Base-by-base conservation (phyloP, 164 flowering plant species). In the Tetracentron sinense region DNA sequence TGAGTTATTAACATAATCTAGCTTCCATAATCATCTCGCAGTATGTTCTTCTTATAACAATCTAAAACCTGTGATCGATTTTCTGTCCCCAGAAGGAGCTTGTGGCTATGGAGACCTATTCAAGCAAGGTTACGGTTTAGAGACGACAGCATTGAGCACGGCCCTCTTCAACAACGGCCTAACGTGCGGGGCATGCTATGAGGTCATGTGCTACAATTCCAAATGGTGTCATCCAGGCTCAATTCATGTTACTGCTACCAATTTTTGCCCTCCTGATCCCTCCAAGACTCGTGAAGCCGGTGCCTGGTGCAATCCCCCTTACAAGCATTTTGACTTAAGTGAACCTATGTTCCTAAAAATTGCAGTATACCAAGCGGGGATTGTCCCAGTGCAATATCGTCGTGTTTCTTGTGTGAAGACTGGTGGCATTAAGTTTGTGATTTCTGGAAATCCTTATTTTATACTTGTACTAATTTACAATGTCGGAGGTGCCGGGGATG, bases 91-190 rank as follows among this genome's bases (percentile, higher is more conserved):
- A 69, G 77, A 49, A 38, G 71, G 69, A 38, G 77, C 77, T 21
- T 74, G 79, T 30, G 82, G 82, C 46, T 76, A 79, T 49, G 71
- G 70, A 1, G 42, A 72, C 54, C 48, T 69, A 6, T 35, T 54
- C 38, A 2, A 62, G 1, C 67, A 73, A 60, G 77, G 77, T 6
- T 75, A 76, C 33, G 75, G 78, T 2, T 44, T 63, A 0, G 67
- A 64, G 30, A 79, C 78, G 27, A 38, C 80, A 21, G 83, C 83
- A 0, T 64, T 77, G 20, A 77, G 78, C 72, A 61, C 73, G 0
- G 69, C 78, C 29, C 67, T 78, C 20, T 75, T 75, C 73, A 47
- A 64, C 50, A 15, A 64, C 22, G 73, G 65, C 61, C 26, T 0
- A 6, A 26, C 64, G 0, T 74, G 77, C 35, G 80, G 80, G 0